Percentiles rank a stretch among this genome's conserved stretches.
These are phyloP conservation scores for Litchi chinensis DNA, from an alignment of 345 rosid genomes.

Conservation along the genomic window DNA sequence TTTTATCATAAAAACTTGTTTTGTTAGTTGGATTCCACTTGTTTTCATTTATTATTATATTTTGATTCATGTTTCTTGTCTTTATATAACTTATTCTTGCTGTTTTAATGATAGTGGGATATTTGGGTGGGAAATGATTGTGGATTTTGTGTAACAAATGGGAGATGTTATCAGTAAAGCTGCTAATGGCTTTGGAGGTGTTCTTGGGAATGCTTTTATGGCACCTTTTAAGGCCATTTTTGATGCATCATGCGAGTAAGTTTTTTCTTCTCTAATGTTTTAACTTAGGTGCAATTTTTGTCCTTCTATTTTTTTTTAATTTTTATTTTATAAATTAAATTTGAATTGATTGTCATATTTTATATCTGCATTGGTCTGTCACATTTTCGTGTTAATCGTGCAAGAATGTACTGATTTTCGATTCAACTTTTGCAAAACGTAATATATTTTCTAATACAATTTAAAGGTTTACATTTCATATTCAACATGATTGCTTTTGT, in stretches of 20 bases:
- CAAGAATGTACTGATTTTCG: background rate
- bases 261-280: background rate
- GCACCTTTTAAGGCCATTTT: conserved; percentile 68
- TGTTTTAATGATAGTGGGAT: background rate
- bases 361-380: background rate
- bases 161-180: conserved; percentile 59
- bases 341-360: background rate
- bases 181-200: conserved; percentile 52
- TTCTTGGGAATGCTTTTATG: conserved; percentile 50
- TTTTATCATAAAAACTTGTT: no score
- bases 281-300: background rate
- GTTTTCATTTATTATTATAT: no score
- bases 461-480: background rate
- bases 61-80: no score
- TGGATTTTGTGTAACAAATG: conserved; percentile 26
- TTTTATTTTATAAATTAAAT: background rate
- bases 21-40: no score
- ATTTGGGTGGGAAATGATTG: background rate
- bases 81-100: no score
- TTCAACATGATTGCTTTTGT: background rate
- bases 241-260: conserved; percentile 56
- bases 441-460: no score
- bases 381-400: background rate
- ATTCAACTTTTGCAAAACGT: background rate
- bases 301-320: background rate